phyloP scores from a whole-genome alignment of 306 rosid genomes.

The Cucurbita argyrosperma region DNA sequence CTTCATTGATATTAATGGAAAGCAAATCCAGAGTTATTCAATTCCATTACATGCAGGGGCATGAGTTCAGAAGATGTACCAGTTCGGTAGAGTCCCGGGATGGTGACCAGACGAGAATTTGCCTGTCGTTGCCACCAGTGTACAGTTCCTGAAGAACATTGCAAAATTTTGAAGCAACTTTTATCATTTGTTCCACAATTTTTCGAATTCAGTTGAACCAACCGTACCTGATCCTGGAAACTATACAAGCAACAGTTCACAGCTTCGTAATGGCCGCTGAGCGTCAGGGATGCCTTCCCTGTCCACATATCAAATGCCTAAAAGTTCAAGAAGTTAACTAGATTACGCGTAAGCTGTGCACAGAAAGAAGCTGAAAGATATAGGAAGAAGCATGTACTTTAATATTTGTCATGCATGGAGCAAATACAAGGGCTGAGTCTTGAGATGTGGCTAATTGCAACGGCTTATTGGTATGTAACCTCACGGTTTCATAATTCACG shows the following conservation, averaged over 20 bases:
- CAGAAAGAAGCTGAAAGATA: background rate
- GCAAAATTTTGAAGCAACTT: background rate
- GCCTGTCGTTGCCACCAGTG: constrained; percentile 88
- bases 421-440: constrained; percentile 57
- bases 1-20: background rate
- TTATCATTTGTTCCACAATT: background rate
- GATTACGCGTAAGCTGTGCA: background rate
- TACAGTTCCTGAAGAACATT: constrained; percentile 53
- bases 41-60: background rate
- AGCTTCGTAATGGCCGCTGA: constrained; percentile 73
- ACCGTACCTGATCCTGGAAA: constrained; percentile 63
- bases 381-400: constrained; percentile 30
- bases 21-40: background rate
- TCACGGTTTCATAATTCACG: constrained; percentile 81
- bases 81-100: constrained; percentile 33
- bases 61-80: constrained; percentile 23
- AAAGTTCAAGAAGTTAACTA: constrained; percentile 17
- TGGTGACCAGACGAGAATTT: constrained; percentile 86
- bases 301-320: constrained; percentile 89
- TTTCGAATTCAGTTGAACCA: background rate
- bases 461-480: constrained; percentile 75
- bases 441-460: constrained; percentile 75
- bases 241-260: constrained; percentile 80
- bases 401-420: constrained; percentile 89
- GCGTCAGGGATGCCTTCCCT: constrained; percentile 42